Base-by-base conservation (phyloP, 768 basidiomycete species). In the Suillus lakei region DNA sequence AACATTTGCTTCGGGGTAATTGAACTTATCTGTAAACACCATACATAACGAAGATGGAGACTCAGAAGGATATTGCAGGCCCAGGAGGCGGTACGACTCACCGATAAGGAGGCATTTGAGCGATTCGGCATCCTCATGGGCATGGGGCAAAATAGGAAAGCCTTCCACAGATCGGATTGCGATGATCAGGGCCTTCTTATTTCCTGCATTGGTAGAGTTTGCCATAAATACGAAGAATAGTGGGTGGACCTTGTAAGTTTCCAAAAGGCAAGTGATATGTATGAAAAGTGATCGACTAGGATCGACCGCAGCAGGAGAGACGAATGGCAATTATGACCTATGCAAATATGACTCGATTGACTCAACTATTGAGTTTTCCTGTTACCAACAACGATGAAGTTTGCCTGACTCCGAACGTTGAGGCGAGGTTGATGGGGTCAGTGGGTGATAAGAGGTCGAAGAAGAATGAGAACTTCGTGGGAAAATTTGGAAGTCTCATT, bases 1-100 rank as follows among this genome's bases (percentile, higher is more conserved):
- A 28, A 87, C 81, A 56, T 85, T 71, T 4, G 77, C 73, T 0
- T 72, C 66, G 15, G 72, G 28, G 66, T 86, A 86, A 0, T 69
- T 71, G 67, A 81, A 85, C 10, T 28, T 55, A 7, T 80, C 82
- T 83, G 43, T 46, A 2, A 38, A 38, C n/a, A 8, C 2, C 1
- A 9, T n/a, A n/a, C n/a, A n/a, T 32, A n/a, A 16, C 16, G 10
- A n/a, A 23, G 30, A n/a, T 30, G 12, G 9, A 60, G 50, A 26
- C 30, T 56, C 9, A n/a, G 32, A 28, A 18, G 53, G 41, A 60
- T 5, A 7, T 32, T 15, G 16, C 15, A 28, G 32, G 30, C 12
- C 5, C 12, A 32, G 7, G 28, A 51, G 51, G 30, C 34, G 2
- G 7, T 62, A 15, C 51, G 23, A 23, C 8, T 30, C 65, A 77